Base-by-base conservation (phyloP, 2,329 filamentous ascomycete species). In the Dactylonectria macrodidyma region DNA sequence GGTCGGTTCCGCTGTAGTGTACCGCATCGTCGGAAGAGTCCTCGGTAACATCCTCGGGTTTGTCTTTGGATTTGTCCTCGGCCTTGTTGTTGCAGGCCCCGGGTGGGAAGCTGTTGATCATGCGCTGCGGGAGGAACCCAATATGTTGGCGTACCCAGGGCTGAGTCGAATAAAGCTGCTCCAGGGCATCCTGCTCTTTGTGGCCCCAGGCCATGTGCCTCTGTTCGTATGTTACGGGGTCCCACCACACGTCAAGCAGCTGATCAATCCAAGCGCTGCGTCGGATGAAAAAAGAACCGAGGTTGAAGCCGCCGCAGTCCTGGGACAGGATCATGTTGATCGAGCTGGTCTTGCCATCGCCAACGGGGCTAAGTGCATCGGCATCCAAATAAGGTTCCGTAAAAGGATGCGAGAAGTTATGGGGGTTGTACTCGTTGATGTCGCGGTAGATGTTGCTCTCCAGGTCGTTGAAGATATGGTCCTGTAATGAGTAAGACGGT, bases 141-240 rank as follows among this genome's bases (percentile, higher is more conserved):
- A 95, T 91, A 75, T 96, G 93, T 63, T 93, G 91, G 66, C 96
- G 91, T 61, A 98, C 90, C 95, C 96, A 99, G 1, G 96, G 94
- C 79, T 98, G 95, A 62, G 92, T 92, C 65, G 87, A 89, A 83
- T 99, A 99, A 70, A 99, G 87, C 82, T 97, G 93, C 83, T 98
- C 95, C 48, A 99, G 84, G 2, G 95, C 94, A 78, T 98, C 95
- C 82, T 99, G 96, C 81, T 99, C 96, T 80, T 98, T 98, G 85
- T 99, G 96, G 78, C 96, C 95, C 96, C 96, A 99, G 70, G 96
- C 90, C 95, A 98, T 98, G 81, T 99, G 96, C 79, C 95, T 97
- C 83, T 99, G 96, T 83, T 99, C 96, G 81, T 99, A 99, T 65
- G 92, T 90, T 34, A 98, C 95, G 0, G 96, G 96, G 77, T 99